A percentile compares a stretch with the other conserved stretches of the same genome.
Evolutionary conservation across 2,329 filamentous ascomycete genomes (phyloP).

Genomic region (Piedraia hortae): DNA sequence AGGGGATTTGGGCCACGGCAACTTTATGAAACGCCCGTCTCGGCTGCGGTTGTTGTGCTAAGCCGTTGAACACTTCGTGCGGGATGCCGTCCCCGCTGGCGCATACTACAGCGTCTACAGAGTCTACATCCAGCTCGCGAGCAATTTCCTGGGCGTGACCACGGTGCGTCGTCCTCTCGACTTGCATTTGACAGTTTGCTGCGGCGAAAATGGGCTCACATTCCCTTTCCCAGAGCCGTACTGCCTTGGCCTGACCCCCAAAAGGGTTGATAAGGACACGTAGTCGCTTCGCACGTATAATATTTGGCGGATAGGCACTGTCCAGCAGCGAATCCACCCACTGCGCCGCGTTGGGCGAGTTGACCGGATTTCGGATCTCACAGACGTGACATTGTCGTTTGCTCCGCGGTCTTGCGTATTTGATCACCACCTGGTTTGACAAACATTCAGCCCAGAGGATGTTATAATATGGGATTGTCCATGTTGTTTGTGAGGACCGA

Average conservation of each 20-base stretch:
- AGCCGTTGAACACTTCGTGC: conserved; percentile 83
- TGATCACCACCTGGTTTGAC: conserved; percentile 26
- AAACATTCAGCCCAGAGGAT: conserved; percentile 60
- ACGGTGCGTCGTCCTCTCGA: conserved; percentile 39
- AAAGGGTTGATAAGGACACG: conserved; percentile 82
- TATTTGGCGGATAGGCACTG: conserved; percentile 38
- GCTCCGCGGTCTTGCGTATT: conserved; percentile 35
- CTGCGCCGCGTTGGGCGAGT: conserved; percentile 22
- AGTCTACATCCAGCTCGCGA: conserved; percentile 45
- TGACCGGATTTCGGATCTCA: conserved; percentile 32
- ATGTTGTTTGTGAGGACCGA: conserved; percentile 21
- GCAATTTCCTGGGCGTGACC: conserved; percentile 61
- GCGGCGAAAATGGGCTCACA: conserved; percentile 63
- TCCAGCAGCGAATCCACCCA: conserved; percentile 41
- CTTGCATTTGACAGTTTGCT: conserved; percentile 48
- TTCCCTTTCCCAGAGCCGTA: conserved; percentile 43
- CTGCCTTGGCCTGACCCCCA: conserved; percentile 53
- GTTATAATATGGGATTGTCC: conserved; percentile 50
- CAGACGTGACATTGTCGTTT: conserved; percentile 29
- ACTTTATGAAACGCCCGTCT: conserved; percentile 44
- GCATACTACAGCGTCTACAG: conserved; percentile 61
- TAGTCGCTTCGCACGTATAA: conserved; percentile 41
- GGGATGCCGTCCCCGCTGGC: conserved; percentile 81
- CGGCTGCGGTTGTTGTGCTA: conserved; percentile 48
- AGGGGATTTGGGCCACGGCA: conserved; percentile 67